phyloP scores from a whole-genome alignment of 352 stramenopile species.

The Phytophthora pisi region DNA sequence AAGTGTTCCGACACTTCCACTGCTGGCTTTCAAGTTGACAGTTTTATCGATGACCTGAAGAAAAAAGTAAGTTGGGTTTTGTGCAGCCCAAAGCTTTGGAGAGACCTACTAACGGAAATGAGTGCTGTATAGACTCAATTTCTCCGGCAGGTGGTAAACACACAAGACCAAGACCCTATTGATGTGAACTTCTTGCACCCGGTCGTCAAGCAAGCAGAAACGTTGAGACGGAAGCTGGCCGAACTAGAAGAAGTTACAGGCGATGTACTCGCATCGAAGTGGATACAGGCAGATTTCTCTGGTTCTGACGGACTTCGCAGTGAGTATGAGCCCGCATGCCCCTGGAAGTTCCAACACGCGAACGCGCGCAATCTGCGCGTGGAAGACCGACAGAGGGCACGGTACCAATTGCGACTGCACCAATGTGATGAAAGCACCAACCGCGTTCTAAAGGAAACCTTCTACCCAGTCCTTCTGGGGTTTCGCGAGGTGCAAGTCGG shows the following conservation, averaged over 20 bases:
- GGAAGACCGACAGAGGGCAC: constrained; percentile 15
- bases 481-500: constrained; percentile 17
- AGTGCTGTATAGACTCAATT: constrained; percentile 14
- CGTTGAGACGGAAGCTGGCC: constrained; percentile 9
- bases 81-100: neutral
- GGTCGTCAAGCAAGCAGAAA: constrained; percentile 11
- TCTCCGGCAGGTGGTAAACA: constrained; percentile 11
- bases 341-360: constrained; percentile 17
- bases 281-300: constrained; percentile 8
- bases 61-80: constrained; percentile 13
- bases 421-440: constrained; percentile 15
- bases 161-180: constrained; percentile 3
- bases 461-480: constrained; percentile 8
- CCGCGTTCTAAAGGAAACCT: constrained; percentile 12
- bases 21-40: constrained; percentile 6
- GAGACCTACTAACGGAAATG: neutral
- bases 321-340: neutral
- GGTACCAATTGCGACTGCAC: constrained; percentile 13
- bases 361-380: constrained; percentile 9
- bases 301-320: neutral
- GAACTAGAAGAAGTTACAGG: constrained; percentile 6
- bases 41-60: constrained; percentile 13
- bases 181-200: constrained; percentile 7
- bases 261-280: constrained; percentile 5
- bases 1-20: neutral